Conservation (phyloP, 108 stramenopile genomes). For the Fragilaria radians region DNA sequence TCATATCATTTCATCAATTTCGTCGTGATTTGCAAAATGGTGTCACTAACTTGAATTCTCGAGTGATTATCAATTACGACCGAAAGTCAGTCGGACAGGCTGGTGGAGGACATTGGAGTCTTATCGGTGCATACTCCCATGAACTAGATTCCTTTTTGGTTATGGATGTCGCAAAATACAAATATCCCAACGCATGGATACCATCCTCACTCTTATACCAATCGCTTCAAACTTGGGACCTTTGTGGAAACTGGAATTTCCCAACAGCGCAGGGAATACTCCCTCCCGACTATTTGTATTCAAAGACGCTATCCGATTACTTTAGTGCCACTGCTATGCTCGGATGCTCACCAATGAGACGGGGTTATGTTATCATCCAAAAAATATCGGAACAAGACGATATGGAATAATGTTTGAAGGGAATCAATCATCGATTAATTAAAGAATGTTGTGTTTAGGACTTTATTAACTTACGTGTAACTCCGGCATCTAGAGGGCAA, state of each 20-base stretch:
- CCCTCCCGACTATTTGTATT: background rate
- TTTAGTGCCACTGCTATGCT: background rate
- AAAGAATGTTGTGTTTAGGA: too few relatives aligned
- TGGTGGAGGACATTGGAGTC: constrained; percentile 95
- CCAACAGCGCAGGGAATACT: constrained; percentile 3
- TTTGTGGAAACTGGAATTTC: constrained; percentile 48
- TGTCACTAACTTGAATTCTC: constrained; percentile 33
- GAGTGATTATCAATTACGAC: constrained; percentile 73
- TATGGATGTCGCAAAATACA: constrained; percentile 97
- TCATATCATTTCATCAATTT: constrained; percentile 22
- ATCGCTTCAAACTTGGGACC: constrained; percentile 60
- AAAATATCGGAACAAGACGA: too few relatives aligned
- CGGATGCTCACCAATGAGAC: constrained; percentile 1
- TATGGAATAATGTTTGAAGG: too few relatives aligned
- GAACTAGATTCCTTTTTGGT: constrained; percentile 80
- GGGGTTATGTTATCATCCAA: constrained; percentile 5
- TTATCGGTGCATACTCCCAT: constrained; percentile 78
- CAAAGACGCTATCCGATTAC: background rate
- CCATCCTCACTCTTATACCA: constrained; percentile 48
- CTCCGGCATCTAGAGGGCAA: too few relatives aligned
- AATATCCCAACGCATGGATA: constrained; percentile 95
- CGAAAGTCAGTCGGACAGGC: constrained; percentile 54
- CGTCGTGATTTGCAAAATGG: constrained; percentile 46
- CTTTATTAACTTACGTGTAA: too few relatives aligned
- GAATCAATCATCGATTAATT: too few relatives aligned